Evolutionary conservation across 2,329 filamentous ascomycete genomes (phyloP).

Genomic region (Nemania diffusa): DNA sequence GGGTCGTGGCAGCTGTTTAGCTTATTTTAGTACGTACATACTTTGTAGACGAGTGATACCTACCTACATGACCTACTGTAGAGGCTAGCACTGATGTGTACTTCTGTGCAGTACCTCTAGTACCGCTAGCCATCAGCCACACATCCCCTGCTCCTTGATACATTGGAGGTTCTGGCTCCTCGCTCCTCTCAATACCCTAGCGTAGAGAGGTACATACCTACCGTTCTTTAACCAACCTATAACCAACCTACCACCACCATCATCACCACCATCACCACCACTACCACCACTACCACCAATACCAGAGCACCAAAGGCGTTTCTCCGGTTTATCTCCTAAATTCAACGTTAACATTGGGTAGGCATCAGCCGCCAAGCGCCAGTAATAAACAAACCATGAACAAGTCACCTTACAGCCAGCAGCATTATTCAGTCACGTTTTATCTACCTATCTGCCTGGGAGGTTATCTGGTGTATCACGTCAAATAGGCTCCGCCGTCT

Average conservation of each 20-base stretch:
- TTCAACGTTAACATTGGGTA: slow-evolving; percentile 27
- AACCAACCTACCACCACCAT: not conserved
- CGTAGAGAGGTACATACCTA: not conserved
- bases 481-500: not conserved
- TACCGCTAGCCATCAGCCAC: slow-evolving; percentile 24
- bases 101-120: not conserved
- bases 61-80: not conserved
- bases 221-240: slow-evolving; percentile 27
- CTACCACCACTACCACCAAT: slow-evolving; percentile 20
- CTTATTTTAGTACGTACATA: not conserved
- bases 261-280: slow-evolving; percentile 15
- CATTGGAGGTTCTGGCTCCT: slow-evolving; percentile 1
- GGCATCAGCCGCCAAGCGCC: slow-evolving; percentile 33
- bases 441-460: not conserved
- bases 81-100: not conserved
- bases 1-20: not conserved
- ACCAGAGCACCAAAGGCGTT: slow-evolving; percentile 29
- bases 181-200: slow-evolving; percentile 4
- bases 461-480: slow-evolving; percentile 8
- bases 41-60: not conserved
- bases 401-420: slow-evolving; percentile 7
- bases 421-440: not conserved
- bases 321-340: slow-evolving; percentile 38
- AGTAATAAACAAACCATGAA: slow-evolving; percentile 32
- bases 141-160: slow-evolving; percentile 20